Evolutionary conservation across 345 rosid genomes (phyloP).

Genomic region (Microthlaspi erraticum): DNA sequence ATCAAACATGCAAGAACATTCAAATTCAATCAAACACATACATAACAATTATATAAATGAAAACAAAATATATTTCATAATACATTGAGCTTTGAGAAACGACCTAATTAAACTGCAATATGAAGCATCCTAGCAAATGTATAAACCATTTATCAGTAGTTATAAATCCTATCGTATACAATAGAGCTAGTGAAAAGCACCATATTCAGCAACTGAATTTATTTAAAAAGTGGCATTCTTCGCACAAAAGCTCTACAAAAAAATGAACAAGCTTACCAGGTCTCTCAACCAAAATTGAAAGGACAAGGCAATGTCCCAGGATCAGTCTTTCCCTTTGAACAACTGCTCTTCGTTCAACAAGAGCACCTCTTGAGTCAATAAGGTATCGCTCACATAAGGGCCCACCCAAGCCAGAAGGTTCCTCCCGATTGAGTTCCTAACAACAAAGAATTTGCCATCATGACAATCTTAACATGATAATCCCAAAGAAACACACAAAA

Average conservation of each 20-base stretch:
- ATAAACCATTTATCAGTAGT: slow-evolving; percentile 22
- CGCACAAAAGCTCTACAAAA: neutral
- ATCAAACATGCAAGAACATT: slow-evolving; percentile 16
- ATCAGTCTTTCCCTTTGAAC: slow-evolving; percentile 82
- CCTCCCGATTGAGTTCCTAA: slow-evolving; percentile 93
- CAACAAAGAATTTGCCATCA: slow-evolving; percentile 27
- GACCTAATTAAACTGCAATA: slow-evolving; percentile 4
- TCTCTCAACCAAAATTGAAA: slow-evolving; percentile 80
- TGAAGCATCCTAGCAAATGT: slow-evolving; percentile 20
- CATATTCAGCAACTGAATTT: slow-evolving; percentile 19
- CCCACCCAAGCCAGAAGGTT: slow-evolving; percentile 95
- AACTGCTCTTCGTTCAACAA: slow-evolving; percentile 86
- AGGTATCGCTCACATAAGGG: slow-evolving; percentile 75
- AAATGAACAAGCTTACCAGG: slow-evolving; percentile 58
- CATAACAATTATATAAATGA: neutral
- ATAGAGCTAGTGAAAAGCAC: slow-evolving; percentile 19
- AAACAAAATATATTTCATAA: slow-evolving; percentile 10
- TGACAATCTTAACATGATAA: slow-evolving; percentile 4
- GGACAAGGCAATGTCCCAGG: slow-evolving; percentile 92
- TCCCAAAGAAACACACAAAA: slow-evolving; percentile 1
- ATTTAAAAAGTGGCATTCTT: slow-evolving; percentile 15
- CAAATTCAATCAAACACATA: slow-evolving; percentile 12
- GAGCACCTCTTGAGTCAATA: slow-evolving; percentile 89
- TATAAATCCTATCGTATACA: slow-evolving; percentile 9
- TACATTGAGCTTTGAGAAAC: slow-evolving; percentile 6